Conservation (phyloP, 2,329 filamentous ascomycete species). For the Cladosporium austrohemisphaericum region DNA sequence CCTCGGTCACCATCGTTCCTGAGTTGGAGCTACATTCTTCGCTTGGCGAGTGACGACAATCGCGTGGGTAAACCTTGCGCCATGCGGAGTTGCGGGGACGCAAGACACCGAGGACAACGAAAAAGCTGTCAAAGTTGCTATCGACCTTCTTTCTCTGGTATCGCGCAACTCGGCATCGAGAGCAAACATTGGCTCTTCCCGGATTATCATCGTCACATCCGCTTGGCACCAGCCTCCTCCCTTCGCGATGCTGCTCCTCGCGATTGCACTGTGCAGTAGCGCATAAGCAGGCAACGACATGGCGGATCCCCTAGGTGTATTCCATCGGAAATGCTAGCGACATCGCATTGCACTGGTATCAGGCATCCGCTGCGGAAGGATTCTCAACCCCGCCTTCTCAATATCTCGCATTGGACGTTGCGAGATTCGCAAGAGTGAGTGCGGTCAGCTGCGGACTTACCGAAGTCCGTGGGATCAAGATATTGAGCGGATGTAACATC, state of each 20-base stretch:
- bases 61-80: neutral
- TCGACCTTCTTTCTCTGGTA: conserved; percentile 13
- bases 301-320: neutral
- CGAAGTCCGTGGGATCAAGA: no score
- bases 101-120: no score
- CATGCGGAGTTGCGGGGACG: conserved; percentile 13
- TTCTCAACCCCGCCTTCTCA: neutral
- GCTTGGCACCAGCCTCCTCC: conserved; percentile 10
- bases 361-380: neutral
- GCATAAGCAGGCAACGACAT: neutral
- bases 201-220: conserved; percentile 5
- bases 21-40: neutral
- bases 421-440: no score
- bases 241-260: conserved; percentile 3
- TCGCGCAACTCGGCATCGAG: conserved; percentile 1
- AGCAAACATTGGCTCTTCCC: neutral
- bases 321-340: neutral
- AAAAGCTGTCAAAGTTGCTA: conserved; percentile 6
- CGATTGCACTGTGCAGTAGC: conserved; percentile 3
- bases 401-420: no score
- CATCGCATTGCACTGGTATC: no score
- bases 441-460: no score
- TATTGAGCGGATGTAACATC: no score
- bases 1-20: neutral
- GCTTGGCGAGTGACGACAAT: conserved; percentile 9